Evolutionary conservation across 2,329 filamentous ascomycete species (phyloP), one percentile per base, ranked within the genome.

Genomic region (Cladosporium velox): DNA sequence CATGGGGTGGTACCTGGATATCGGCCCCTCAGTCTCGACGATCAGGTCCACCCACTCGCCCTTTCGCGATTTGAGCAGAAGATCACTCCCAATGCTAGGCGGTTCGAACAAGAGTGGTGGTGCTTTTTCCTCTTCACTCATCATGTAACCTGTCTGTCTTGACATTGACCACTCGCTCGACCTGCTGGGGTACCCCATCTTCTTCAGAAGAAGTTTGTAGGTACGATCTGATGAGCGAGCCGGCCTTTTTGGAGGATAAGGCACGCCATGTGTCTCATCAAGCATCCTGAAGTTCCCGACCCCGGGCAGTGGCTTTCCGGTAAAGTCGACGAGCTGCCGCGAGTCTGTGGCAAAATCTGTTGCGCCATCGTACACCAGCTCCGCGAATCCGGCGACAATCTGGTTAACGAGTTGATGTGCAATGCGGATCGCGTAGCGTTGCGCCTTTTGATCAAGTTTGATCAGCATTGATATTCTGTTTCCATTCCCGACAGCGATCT

Each of bases 391-490:
- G 44, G n/a, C 24, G n/a, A 49, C 44, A 15, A 49, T 26, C 12
- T 49, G 44, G n/a, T n/a, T 49, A 4, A n/a, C 44, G n/a, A 49
- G 44, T 14, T 49, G 44, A 4, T 49, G 44, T 14, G 44, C 6
- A 3, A 49, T 26, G 44, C 44, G 44, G 18, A 49, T 49, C 44
- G n/a, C 24, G 44, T 49, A 49, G n/a, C 44, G 44, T 49, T n/a
- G n/a, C 11, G 44, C 7, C 8, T 49, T 24, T 14, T 49, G 44
- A 26, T 49, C 44, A 26, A 49, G 44, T 24, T 26, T n/a, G 18
- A 49, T 3, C 58, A 87, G 71, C 1, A 87, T 77, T 0, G 84
- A 85, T 71, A 83, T 86, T 5, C 85, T 80, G 67, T 84, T 83
- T 14, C 85, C 86, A 66, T 84, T 86, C 68, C 77, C 77, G 4